phyloP scores from a whole-genome alignment of 2,329 filamentous ascomycete genomes.

The Coniochaeta pulveracea region DNA sequence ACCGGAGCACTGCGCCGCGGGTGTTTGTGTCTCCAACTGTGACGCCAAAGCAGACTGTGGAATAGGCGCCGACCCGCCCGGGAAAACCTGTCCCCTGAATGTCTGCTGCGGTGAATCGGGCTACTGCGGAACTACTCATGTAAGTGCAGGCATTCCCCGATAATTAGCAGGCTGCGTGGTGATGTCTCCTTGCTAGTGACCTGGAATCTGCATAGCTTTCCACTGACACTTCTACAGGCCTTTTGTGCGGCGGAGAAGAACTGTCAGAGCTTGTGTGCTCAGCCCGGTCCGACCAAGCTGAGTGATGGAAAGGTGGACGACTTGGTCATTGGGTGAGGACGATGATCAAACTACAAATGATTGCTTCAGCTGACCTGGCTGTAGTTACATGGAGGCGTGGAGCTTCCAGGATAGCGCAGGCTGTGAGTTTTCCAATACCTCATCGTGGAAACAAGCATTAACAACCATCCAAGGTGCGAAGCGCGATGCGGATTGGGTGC shows the following conservation, averaged over 20 bases:
- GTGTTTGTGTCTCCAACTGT: constrained; percentile 4
- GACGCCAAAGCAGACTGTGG: constrained; percentile 6
- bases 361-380: too few relatives aligned
- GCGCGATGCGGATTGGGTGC: too few relatives aligned
- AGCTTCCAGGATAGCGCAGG: too few relatives aligned
- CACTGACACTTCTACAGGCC: too few relatives aligned
- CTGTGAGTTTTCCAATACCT: constrained; percentile 17
- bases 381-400: too few relatives aligned
- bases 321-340: constrained; percentile 20
- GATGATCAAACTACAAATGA: too few relatives aligned
- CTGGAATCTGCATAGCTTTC: too few relatives aligned
- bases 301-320: constrained; percentile 8
- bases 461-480: constrained; percentile 4
- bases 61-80: background rate
- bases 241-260: constrained; percentile 9
- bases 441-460: constrained; percentile 2
- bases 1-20: too few relatives aligned
- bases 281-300: constrained; percentile 7
- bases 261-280: constrained; percentile 16
- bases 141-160: too few relatives aligned
- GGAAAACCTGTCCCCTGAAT: constrained; percentile 19
- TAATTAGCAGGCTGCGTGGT: too few relatives aligned
- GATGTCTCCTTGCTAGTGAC: too few relatives aligned
- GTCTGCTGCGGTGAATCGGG: constrained; percentile 21
- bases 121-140: constrained; percentile 20